Percentiles rank a stretch among this genome's conserved stretches.
phyloP scores from a whole-genome alignment of 2,329 filamentous ascomycete species.

The Diaporthe sp. region DNA sequence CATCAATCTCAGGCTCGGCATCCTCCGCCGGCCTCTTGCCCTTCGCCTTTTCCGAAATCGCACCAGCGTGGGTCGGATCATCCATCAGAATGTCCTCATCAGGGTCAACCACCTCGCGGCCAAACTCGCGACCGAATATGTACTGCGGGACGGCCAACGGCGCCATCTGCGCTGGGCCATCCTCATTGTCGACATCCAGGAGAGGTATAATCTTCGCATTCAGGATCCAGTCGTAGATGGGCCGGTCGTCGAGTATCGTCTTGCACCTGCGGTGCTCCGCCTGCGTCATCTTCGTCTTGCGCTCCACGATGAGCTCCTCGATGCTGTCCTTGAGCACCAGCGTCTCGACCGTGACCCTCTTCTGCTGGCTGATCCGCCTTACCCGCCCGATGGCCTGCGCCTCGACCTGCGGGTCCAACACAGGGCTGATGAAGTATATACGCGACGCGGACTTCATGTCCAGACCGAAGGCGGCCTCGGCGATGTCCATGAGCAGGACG shows the following conservation, averaged over 20 bases:
- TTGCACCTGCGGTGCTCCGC: constrained; percentile 70
- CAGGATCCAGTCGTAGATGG: constrained; percentile 71
- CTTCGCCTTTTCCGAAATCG: background rate
- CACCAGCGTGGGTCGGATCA: constrained; percentile 39
- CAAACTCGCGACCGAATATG: constrained; percentile 67
- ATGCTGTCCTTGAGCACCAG: constrained; percentile 84
- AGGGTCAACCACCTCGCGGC: constrained; percentile 55
- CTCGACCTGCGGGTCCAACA: constrained; percentile 87
- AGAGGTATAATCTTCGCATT: constrained; percentile 62
- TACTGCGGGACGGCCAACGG: constrained; percentile 60
- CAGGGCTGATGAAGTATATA: constrained; percentile 91
- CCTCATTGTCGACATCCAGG: constrained; percentile 41
- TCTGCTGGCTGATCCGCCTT: constrained; percentile 87
- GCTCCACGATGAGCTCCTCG: constrained; percentile 85
- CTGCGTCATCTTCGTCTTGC: constrained; percentile 81
- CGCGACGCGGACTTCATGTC: constrained; percentile 87
- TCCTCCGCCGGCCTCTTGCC: background rate
- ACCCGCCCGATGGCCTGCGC: constrained; percentile 93
- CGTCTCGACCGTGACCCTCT: constrained; percentile 86
- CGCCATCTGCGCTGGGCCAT: constrained; percentile 64
- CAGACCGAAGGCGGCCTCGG: constrained; percentile 88
- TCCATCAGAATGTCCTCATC: constrained; percentile 61
- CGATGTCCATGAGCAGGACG: constrained; percentile 92
- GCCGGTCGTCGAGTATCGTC: constrained; percentile 69
- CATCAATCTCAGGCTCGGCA: background rate